phyloP scores from a whole-genome alignment of 352 stramenopile genomes.

The Peronosclerospora sorghi region DNA sequence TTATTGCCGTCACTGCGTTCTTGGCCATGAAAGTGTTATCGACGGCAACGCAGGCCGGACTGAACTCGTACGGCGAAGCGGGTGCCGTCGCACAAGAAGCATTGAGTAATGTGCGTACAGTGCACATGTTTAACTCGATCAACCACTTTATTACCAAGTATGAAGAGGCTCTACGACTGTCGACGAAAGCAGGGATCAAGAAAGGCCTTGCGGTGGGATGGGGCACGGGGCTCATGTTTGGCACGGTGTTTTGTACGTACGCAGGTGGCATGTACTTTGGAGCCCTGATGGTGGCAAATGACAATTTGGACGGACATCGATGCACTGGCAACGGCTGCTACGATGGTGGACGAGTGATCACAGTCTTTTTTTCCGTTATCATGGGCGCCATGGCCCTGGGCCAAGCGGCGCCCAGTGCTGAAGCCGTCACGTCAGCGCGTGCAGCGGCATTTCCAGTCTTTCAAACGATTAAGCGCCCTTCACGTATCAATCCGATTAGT shows the following conservation, averaged over 20 bases:
- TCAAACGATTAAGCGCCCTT: conserved; percentile 42
- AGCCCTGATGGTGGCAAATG: conserved; percentile 47
- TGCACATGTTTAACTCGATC: conserved; percentile 73
- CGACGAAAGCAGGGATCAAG: conserved; percentile 38
- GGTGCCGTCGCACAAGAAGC: conserved; percentile 64
- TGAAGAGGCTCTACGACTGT: conserved; percentile 27
- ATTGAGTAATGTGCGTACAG: conserved; percentile 59
- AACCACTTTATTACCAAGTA: conserved; percentile 52
- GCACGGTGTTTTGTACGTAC: conserved; percentile 61
- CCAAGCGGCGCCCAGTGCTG: conserved; percentile 43
- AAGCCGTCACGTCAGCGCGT: conserved; percentile 48
- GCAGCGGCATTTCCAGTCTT: conserved; percentile 56
- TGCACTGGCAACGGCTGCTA: conserved; percentile 39
- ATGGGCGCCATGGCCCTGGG: conserved; percentile 66
- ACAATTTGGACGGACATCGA: conserved; percentile 31
- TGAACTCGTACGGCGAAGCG: conserved; percentile 54
- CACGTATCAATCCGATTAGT: conserved; percentile 40
- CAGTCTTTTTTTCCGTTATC: conserved; percentile 61
- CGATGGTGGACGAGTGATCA: conserved; percentile 52
- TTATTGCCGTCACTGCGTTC: conserved; percentile 40
- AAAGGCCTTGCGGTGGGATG: conserved; percentile 37
- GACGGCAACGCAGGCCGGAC: conserved; percentile 29
- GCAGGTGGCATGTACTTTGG: conserved; percentile 72
- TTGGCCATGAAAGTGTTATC: conserved; percentile 43
- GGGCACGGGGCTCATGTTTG: conserved; percentile 57